Conservation (phyloP, 78 protist genomes). For the Bodo saltans region DNA sequence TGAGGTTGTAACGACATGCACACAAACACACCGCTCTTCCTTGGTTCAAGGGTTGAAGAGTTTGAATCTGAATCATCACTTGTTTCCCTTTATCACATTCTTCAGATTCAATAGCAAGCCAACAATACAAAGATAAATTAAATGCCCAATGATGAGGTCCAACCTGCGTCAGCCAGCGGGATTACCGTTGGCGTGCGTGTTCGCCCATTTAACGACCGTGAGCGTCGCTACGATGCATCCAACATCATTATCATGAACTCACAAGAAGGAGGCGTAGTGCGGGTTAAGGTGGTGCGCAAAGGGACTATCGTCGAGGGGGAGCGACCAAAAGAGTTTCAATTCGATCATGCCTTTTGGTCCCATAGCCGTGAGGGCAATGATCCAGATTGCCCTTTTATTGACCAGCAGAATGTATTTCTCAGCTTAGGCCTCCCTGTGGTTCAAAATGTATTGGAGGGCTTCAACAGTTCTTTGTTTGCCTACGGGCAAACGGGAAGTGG, state of each 20-base stretch:
- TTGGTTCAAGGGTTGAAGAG: no score
- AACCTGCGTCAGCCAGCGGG: no score
- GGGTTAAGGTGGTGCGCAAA: no score
- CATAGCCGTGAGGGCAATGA: not conserved
- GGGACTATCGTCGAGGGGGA: not conserved
- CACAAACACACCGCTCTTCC: no score
- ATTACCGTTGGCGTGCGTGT: constrained; percentile 49
- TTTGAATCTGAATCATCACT: no score
- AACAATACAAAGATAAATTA: no score
- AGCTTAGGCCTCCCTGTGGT: constrained; percentile 19
- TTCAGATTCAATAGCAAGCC: no score
- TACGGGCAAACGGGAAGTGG: constrained; percentile 67
- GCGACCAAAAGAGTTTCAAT: constrained; percentile 35
- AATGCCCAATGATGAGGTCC: no score
- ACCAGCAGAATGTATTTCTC: constrained; percentile 2
- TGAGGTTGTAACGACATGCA: no score
- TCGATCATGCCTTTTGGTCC: constrained; percentile 64
- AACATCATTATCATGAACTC: constrained; percentile 35
- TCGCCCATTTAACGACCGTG: constrained; percentile 52
- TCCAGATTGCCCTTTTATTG: not conserved
- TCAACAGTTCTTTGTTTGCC: constrained; percentile 61
- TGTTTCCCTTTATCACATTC: no score
- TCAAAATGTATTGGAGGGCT: constrained; percentile 42
- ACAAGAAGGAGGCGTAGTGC: no score
- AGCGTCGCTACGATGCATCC: not conserved